Percentiles rank a stretch among this genome's conserved stretches.
phyloP scores from a whole-genome alignment of 1,139 yeast species.

The Chernovozyma aurita region DNA sequence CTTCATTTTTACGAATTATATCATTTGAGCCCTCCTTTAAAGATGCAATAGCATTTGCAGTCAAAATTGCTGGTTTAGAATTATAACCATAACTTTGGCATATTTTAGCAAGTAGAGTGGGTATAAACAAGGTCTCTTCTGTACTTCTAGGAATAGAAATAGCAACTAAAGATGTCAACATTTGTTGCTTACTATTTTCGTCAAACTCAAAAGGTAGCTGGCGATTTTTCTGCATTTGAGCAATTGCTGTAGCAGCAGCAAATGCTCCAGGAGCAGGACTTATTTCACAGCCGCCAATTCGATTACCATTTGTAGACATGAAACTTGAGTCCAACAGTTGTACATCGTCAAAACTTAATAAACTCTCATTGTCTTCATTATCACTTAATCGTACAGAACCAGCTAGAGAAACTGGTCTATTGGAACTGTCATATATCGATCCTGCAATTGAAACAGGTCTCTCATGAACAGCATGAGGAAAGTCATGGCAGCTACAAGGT shows the following conservation, averaged over 20 bases:
- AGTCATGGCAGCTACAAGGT: constrained; percentile 51
- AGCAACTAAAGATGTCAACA: constrained; percentile 63
- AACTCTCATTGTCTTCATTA: constrained; percentile 38
- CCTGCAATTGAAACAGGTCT: constrained; percentile 64
- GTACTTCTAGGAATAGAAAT: constrained; percentile 73
- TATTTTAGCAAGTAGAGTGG: constrained; percentile 62
- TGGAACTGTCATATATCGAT: constrained; percentile 36
- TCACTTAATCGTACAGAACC: constrained; percentile 45
- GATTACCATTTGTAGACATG: not conserved
- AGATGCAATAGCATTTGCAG: constrained; percentile 68
- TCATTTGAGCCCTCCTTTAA: constrained; percentile 45
- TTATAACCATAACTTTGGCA: constrained; percentile 68
- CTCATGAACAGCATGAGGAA: constrained; percentile 54
- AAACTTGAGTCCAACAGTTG: constrained; percentile 4
- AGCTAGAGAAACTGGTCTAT: constrained; percentile 24
- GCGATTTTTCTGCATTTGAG: constrained; percentile 43
- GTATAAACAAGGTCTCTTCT: constrained; percentile 70
- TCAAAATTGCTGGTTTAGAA: constrained; percentile 60
- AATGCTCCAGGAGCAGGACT: constrained; percentile 72
- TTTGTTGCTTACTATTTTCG: constrained; percentile 43
- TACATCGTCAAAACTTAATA: constrained; percentile 26
- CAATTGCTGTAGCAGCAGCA: constrained; percentile 70
- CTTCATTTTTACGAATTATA: constrained; percentile 1
- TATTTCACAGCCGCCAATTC: constrained; percentile 36
- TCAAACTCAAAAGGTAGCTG: constrained; percentile 10